Evolutionary conservation across 805 yeast genomes (phyloP), one percentile per base, ranked within the genome.

Genomic region (Ogataea corticis): DNA sequence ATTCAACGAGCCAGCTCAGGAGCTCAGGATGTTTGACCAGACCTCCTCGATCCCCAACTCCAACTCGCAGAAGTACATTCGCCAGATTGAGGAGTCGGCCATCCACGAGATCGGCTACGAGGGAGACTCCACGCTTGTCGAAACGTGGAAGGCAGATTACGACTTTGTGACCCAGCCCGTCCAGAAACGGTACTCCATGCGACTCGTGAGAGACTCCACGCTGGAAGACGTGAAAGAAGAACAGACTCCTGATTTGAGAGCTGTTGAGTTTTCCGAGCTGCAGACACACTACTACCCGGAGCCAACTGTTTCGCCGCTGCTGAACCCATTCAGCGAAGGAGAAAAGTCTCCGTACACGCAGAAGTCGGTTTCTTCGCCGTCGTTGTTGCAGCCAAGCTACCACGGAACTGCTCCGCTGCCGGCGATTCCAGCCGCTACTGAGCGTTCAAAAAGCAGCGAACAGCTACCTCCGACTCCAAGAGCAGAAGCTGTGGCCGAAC

Each of bases 71-170:
- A 33, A 21, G 32, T 35, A 39, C 18, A 33, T 32, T 12, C 11
- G 33, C 7, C 51, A 42, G 12, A 30, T 35, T 15, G 25, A 19
- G n/a, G 33, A 40, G 25, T 16, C 42, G 3, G 40, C 47, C 10
- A 16, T 53, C n/a, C 45, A 56, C 32, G 63, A 61, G 44, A 49
- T 63, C 25, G 68, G 68, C 7, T 62, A 65, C 32, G 52, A 59
- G 31, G 53, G 45, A 25, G 56, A 55, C 15, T 51, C 58, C 10
- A 45, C 45, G 25, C 21, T 48, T 6, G 43, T 35, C 16, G 45
- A 38, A 11, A 16, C 42, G 34, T 29, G 45, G 36, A 21, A 18
- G n/a, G 23, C 19, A 14, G 28, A 18, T 13, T 33, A 28, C 17
- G 33, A 23, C 25, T 27, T 36, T 17, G 9, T 34, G 11, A 13